Evolutionary conservation across 768 basidiomycete species (phyloP).

Genomic region (Tylopilus felleus): DNA sequence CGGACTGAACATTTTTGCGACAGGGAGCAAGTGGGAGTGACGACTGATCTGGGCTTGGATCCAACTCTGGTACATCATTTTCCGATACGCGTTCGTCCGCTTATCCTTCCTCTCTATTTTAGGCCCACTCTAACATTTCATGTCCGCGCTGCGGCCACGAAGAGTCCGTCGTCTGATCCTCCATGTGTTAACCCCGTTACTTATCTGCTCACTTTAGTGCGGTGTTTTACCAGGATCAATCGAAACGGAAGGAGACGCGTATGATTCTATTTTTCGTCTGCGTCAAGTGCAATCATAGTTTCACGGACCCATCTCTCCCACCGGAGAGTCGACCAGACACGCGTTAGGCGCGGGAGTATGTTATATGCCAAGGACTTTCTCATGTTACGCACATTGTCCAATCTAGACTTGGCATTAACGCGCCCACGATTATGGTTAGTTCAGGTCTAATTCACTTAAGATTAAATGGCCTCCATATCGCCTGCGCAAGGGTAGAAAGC

Average conservation of each 20-base stretch:
- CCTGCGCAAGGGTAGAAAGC: not conserved
- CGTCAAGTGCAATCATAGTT: slow-evolving; percentile 73
- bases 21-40: slow-evolving; percentile 93
- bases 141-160: slow-evolving; percentile 82
- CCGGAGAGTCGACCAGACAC: slow-evolving; percentile 39
- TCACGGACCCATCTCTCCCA: slow-evolving; percentile 64
- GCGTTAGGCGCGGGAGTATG: slow-evolving; percentile 12
- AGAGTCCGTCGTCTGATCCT: slow-evolving; percentile 54
- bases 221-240: slow-evolving; percentile 96
- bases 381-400: slow-evolving; percentile 3
- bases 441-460: not conserved
- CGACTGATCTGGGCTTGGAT: slow-evolving; percentile 81
- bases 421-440: not conserved
- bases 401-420: not conserved
- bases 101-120: not conserved
- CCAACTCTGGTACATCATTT: slow-evolving; percentile 69
- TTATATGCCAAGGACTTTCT: not conserved
- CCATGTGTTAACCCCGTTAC: not conserved
- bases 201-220: slow-evolving; percentile 49
- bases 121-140: slow-evolving; percentile 81
- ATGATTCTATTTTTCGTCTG: slow-evolving; percentile 95
- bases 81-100: not conserved
- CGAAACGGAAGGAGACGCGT: slow-evolving; percentile 90
- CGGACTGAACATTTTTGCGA: slow-evolving; percentile 4
- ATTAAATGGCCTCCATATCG: not conserved